Evolutionary conservation across 805 yeast species (phyloP).

Genomic region (Myxozyma lipomycoides): DNA sequence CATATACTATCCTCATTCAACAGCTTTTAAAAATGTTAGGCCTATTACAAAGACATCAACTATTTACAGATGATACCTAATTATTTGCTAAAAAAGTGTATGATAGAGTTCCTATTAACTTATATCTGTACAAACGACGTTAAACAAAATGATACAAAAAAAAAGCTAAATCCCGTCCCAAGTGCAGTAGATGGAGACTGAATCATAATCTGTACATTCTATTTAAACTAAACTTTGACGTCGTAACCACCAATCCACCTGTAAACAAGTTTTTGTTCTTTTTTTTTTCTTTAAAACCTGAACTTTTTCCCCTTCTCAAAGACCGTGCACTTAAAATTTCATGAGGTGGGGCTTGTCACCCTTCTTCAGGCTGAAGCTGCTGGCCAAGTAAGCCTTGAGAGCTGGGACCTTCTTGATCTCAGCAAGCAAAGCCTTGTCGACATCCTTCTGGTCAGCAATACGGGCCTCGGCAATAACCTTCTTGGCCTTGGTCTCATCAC

Average conservation of each 20-base stretch:
- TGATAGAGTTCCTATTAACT: background rate
- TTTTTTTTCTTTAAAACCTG: background rate
- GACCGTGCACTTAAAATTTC: slow-evolving; percentile 86
- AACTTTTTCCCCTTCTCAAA: background rate
- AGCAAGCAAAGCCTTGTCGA: slow-evolving; percentile 86
- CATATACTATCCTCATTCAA: no score
- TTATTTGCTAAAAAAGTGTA: no score
- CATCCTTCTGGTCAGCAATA: slow-evolving; percentile 92
- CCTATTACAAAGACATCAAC: no score
- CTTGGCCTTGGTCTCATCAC: slow-evolving; percentile 68
- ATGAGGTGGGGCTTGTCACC: slow-evolving; percentile 98
- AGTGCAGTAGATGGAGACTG: no score
- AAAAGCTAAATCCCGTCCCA: no score
- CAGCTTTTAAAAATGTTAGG: no score
- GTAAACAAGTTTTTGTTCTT: background rate
- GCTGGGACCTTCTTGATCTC: slow-evolving; percentile 97
- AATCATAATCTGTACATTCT: background rate
- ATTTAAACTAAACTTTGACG: background rate
- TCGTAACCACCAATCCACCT: background rate
- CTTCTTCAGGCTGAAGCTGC: slow-evolving; percentile 93
- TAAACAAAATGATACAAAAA: no score
- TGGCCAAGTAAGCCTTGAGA: slow-evolving; percentile 91
- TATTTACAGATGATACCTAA: no score
- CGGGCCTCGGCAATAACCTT: slow-evolving; percentile 88
- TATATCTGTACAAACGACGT: background rate